A percentile compares a stretch with the other conserved stretches of the same genome.
Conservation (phyloP, 2,329 filamentous ascomycete genomes). For the Botrytis hyacinthi region DNA sequence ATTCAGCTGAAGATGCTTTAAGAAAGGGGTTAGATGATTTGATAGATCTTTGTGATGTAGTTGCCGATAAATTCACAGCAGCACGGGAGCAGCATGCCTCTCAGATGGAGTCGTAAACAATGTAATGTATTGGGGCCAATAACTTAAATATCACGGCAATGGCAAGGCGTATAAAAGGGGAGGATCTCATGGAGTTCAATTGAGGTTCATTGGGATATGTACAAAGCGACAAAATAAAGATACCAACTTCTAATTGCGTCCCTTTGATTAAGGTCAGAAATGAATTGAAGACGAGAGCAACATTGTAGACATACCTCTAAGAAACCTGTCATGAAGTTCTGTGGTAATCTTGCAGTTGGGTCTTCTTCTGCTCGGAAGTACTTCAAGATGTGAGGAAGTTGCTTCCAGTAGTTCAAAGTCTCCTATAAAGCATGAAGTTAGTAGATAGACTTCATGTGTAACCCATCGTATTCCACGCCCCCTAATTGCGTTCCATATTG, state of each 20-base stretch:
- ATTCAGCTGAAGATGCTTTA: conserved; percentile 77
- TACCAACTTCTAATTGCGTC: conserved; percentile 36
- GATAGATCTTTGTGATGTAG: conserved; percentile 88
- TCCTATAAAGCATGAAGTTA: conserved; percentile 58
- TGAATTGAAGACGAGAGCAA: conserved; percentile 81
- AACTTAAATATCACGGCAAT: conserved; percentile 28
- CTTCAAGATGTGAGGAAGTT: conserved; percentile 90
- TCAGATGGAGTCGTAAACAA: conserved; percentile 24
- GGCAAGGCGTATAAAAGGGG: conserved; percentile 33
- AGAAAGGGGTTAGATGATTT: conserved; percentile 88
- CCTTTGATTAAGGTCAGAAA: conserved; percentile 41
- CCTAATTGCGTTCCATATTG: not conserved
- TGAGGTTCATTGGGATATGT: conserved; percentile 38
- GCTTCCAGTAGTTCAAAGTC: conserved; percentile 99
- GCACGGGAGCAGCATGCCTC: conserved; percentile 53
- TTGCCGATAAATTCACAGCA: conserved; percentile 81
- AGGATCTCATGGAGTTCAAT: conserved; percentile 28
- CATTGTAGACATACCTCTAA: conserved; percentile 62
- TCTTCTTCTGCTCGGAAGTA: conserved; percentile 92
- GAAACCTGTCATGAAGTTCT: conserved; percentile 91
- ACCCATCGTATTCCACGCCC: too few species aligned
- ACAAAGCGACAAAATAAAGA: conserved; percentile 34
- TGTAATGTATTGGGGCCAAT: conserved; percentile 13
- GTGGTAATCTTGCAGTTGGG: conserved; percentile 71
- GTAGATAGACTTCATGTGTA: not conserved